Base-by-base conservation (phyloP, 1,139 yeast genomes). In the Candida neerlandica region DNA sequence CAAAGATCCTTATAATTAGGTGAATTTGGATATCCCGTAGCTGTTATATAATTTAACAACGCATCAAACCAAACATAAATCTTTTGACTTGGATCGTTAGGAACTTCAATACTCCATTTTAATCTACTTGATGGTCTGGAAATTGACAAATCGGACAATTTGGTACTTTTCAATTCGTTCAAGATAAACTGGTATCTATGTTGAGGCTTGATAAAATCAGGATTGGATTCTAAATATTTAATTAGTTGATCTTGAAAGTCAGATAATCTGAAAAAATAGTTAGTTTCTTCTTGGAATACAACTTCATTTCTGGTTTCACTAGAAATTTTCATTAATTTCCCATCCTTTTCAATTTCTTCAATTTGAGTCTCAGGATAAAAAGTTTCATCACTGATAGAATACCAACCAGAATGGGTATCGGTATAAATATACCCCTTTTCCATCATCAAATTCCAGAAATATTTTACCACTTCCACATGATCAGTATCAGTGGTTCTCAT, bases 11-110 rank as follows among this genome's bases (percentile, higher is more conserved):
- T 30, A 21, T 27, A 16, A 5, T 41, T 32, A 7, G 10, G 21
- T 3, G 43, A 27, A 3, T 43, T 44, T 3, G 89, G 85, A 51
- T 82, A 88, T 1, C 89, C 91, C 3, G 85, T 75, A 0, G 90
- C 82, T 0, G 97, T 89, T 9, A 91, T 51, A 63, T 94, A 94
- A 63, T 91, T 94, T 44, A 89, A 77, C 48, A 94, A 75, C 0
- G 99, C 99, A 69, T 94, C 99, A 54, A 94, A 87, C 99, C 99
- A 94, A 9, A 94, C 99, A 60, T 94, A 94, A 51, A 94, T 85
- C 47, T 80, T 85, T 61, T 94, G 98, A 0, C 82, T 59, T 0
- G 78, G 71, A 59, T 94, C 98, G 33, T 76, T 74, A 0, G 99
- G 99, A 0, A 94, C 98, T 1, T 82, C 81, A 27, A 94, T 86